Conservation (phyloP, 495 filamentous ascomycete genomes). For the Parathielavia hyrcaniae region DNA sequence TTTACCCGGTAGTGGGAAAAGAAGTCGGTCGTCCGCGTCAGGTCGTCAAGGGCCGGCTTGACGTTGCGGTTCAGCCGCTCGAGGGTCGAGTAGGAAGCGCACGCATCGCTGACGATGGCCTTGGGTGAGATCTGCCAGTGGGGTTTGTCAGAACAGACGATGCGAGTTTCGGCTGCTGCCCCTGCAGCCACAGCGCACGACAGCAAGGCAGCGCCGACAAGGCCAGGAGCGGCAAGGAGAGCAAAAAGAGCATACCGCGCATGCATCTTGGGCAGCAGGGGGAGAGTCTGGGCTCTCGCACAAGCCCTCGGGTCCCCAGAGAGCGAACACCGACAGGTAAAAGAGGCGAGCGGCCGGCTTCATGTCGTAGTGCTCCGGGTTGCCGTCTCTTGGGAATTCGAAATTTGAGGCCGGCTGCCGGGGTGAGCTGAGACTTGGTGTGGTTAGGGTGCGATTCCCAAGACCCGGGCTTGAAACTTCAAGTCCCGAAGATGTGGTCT, state of each 20-base stretch:
- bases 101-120: slow-evolving; percentile 73
- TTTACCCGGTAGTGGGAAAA: slow-evolving; percentile 96
- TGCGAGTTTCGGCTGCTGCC: slow-evolving; percentile 24
- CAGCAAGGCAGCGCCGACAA: slow-evolving; percentile 10
- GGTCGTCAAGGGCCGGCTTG: slow-evolving; percentile 68
- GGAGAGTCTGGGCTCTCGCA: slow-evolving; percentile 27
- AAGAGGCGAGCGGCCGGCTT: slow-evolving; percentile 61
- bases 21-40: slow-evolving; percentile 88
- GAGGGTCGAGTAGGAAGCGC: slow-evolving; percentile 84
- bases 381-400: slow-evolving; percentile 5
- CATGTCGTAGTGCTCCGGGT: slow-evolving; percentile 40
- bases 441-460: slow-evolving; percentile 6
- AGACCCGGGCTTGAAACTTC: slow-evolving; percentile 23
- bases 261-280: slow-evolving; percentile 34
- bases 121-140: slow-evolving; percentile 47
- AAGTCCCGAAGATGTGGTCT: slow-evolving; percentile 5
- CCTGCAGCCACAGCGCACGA: slow-evolving; percentile 23
- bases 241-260: slow-evolving; percentile 40
- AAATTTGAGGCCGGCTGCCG: background rate
- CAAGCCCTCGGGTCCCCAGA: slow-evolving; percentile 51
- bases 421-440: background rate
- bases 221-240: slow-evolving; percentile 23
- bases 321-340: slow-evolving; percentile 69
- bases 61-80: slow-evolving; percentile 74
- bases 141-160: slow-evolving; percentile 36